Percentiles rank a stretch among this genome's conserved stretches.
Conservation (phyloP, 108 stramenopile species). For the Skeletonema potamos region DNA sequence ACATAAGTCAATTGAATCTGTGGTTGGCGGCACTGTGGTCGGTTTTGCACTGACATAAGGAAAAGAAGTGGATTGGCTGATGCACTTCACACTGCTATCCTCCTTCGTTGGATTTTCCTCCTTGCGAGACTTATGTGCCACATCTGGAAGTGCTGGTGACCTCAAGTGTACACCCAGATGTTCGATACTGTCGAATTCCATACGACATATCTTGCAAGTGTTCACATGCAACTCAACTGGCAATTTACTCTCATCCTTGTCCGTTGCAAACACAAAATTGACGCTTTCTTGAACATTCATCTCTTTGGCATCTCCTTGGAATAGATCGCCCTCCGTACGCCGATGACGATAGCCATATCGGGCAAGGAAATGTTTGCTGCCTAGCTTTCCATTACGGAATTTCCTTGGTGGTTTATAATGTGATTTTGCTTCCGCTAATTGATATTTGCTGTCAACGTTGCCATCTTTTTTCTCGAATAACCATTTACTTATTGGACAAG, state of each 20-base stretch:
- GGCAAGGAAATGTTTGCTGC: slow-evolving; percentile 54
- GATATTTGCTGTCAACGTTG: background rate
- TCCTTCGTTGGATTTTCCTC: background rate
- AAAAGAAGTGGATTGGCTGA: background rate
- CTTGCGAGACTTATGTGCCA: background rate
- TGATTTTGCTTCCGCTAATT: slow-evolving; percentile 18
- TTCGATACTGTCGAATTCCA: slow-evolving; percentile 29
- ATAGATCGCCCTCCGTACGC: slow-evolving; percentile 60
- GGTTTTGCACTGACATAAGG: background rate
- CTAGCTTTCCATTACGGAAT: slow-evolving; percentile 67
- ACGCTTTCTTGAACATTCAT: slow-evolving; percentile 56
- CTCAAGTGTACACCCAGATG: slow-evolving; percentile 31
- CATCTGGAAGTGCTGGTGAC: slow-evolving; percentile 46
- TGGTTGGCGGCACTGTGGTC: background rate
- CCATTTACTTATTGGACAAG: slow-evolving; percentile 40
- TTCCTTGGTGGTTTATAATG: slow-evolving; percentile 55
- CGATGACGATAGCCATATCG: slow-evolving; percentile 75
- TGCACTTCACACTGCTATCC: background rate
- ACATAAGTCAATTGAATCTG: slow-evolving; percentile 2
- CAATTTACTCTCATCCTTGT: background rate
- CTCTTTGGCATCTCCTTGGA: slow-evolving; percentile 42
- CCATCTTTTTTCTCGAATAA: slow-evolving; percentile 40
- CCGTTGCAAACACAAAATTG: slow-evolving; percentile 53
- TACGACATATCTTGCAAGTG: slow-evolving; percentile 47
- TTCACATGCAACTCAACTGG: background rate